Base-by-base conservation (phyloP, 2,329 filamentous ascomycete genomes). In the Xylaria digitata region DNA sequence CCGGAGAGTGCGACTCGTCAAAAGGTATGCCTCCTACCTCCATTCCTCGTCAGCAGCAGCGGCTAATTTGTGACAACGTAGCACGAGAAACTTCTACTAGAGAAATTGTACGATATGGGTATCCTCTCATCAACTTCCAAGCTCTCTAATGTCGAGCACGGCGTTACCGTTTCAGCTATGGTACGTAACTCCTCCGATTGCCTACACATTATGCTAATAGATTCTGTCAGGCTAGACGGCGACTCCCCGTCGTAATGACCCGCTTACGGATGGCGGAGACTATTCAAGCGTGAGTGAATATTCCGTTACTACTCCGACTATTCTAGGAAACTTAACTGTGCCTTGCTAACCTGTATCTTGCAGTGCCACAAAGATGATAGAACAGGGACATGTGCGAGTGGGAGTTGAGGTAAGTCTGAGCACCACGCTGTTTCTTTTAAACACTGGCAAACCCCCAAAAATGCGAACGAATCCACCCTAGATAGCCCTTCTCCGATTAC, bases 51-150 rank as follows among this genome's bases (percentile, higher is more conserved):
- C 3, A 6, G 49, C 3, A 52, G 17, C 15, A 43, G 11, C 13
- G 21, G 23, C 58, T 69, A 13, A 67, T 48, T 6, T 37, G 5
- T 9, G 37, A 32, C 6, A 2, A 40, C 11, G 15, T 53, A 70
- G 80, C 90, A 96, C 79, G 96, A 99, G 80, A 87, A 91, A 61
- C 86, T 96, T 59, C 84, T 99, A 55, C 87, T 99, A 42, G 90
- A 95, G 78, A 99, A 99, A 82, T 87, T 99, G 58, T 92, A 94
- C 82, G 90, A 95, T 75, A 96, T 98, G 89, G 96, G 95, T 4
- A 86, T 99, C 58, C 82, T 98, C 32, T 88, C 90, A 11, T 88
- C 87, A 34, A 88, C 89, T 7, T 92, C 92, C 7, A 93, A 93
- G 80, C 89, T 94, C 61, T 92, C 91, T 19, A 90, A 91, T 65